A percentile compares a stretch with the other conserved stretches of the same genome.
phyloP scores from a whole-genome alignment of 768 basidiomycete genomes.

The Brasilioporus rufonigricans region DNA sequence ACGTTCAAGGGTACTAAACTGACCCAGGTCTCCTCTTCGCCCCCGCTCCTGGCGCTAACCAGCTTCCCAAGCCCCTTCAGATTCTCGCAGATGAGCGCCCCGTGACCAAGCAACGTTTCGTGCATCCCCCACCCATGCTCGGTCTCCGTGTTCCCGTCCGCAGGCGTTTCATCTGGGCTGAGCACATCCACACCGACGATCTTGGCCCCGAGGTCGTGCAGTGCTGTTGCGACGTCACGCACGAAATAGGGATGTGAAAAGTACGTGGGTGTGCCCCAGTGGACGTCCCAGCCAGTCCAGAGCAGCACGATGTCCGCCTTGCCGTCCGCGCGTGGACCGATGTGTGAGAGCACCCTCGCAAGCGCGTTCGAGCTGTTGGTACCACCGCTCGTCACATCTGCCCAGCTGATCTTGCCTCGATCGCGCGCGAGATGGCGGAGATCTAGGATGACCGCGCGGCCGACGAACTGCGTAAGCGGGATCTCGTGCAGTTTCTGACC shows the following conservation, averaged over 20 bases:
- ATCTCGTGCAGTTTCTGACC: slow-evolving; percentile 60
- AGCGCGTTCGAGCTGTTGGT: no score
- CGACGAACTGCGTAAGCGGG: slow-evolving; percentile 51
- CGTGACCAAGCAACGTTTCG: slow-evolving; percentile 55
- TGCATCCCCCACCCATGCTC: slow-evolving; percentile 50
- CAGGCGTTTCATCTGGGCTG: slow-evolving; percentile 62
- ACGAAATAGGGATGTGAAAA: slow-evolving; percentile 65
- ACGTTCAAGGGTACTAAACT: slow-evolving; percentile 59
- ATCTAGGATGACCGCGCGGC: slow-evolving; percentile 56
- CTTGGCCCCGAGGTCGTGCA: slow-evolving; percentile 51
- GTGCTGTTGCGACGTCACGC: slow-evolving; percentile 46
- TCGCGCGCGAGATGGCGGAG: slow-evolving; percentile 40
- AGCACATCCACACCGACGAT: slow-evolving; percentile 64
- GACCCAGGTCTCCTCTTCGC: slow-evolving; percentile 39
- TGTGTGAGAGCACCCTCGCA: slow-evolving; percentile 7
- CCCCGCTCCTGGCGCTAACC: slow-evolving; percentile 17
- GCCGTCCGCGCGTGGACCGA: slow-evolving; percentile 26
- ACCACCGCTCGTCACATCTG: slow-evolving; percentile 8
- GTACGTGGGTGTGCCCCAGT: slow-evolving; percentile 52
- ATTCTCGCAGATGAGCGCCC: slow-evolving; percentile 70
- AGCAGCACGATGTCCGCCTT: slow-evolving; percentile 48
- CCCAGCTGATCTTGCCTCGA: slow-evolving; percentile 57
- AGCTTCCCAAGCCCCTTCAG: slow-evolving; percentile 52
- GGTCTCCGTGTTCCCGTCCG: slow-evolving; percentile 6
- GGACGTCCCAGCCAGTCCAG: slow-evolving; percentile 65